Percentiles rank a stretch among this genome's conserved stretches.
These are phyloP conservation scores for Pythium graminicola DNA, from an alignment of 352 stramenopile species.

Conservation along the genomic window DNA sequence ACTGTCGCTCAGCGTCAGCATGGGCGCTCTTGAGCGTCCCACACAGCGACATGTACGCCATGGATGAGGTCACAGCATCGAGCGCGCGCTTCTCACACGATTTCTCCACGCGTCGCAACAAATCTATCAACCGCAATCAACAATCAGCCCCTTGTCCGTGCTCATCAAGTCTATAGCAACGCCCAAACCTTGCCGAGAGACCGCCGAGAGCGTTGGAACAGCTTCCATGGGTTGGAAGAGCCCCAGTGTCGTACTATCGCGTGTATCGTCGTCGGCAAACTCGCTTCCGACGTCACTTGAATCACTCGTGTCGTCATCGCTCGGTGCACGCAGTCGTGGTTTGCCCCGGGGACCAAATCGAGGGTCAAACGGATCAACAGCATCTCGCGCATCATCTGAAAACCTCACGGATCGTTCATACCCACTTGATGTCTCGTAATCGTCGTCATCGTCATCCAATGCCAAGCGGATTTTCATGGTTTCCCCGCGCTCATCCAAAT, in stretches of 20 bases:
- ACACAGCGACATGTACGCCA: conserved; percentile 53
- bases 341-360: conserved; percentile 7
- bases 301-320: conserved; percentile 32
- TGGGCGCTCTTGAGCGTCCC: conserved; percentile 52
- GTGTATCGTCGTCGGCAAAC: conserved; percentile 9
- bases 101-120: conserved; percentile 54
- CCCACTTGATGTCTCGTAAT: conserved; percentile 7
- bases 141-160: background rate
- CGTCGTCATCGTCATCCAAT: conserved; percentile 24
- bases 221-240: conserved; percentile 14
- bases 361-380: conserved; percentile 4
- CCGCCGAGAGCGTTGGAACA: conserved; percentile 19
- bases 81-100: conserved; percentile 57
- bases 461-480: conserved; percentile 51
- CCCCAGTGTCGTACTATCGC: background rate
- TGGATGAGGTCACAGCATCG: conserved; percentile 42
- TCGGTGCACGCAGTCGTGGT: conserved; percentile 39
- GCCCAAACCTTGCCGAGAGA: conserved; percentile 32
- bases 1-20: conserved; percentile 39
- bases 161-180: background rate
- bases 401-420: background rate
- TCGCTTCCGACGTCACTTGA: conserved; percentile 42
- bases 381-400: background rate
- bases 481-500: background rate
- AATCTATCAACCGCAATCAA: too few relatives aligned